Base-by-base conservation (phyloP, 192 early-diverging fungal species). In the Paraglomus brasilianum region DNA sequence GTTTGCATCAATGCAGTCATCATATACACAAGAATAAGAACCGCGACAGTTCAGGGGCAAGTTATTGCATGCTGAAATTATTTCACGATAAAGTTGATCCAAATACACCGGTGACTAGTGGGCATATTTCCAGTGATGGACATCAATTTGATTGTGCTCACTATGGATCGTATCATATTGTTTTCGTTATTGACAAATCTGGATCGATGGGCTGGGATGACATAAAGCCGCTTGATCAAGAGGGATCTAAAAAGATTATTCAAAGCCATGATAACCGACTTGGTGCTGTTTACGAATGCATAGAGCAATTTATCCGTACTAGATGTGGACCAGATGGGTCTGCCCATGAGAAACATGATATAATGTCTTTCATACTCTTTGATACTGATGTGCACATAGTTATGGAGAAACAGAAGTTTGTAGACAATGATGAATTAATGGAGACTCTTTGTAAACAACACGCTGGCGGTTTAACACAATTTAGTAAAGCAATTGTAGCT, bases 21-120 rank as follows among this genome's bases (percentile, higher is more conserved):
- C 71, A 78, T 8, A 75, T 76, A 9, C 77, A 78, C 52, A n/a
- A n/a, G n/a, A 49, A 76, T 21, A 57, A 53, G 5, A 53, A 19
- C 14, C 36, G 50, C 17, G 63, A 47, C 8, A 5, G 8, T 6
- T 43, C 39, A 13, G 66, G 50, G 15, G 22, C 14, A 67, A 51
- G 55, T 13, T 67, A 49, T 42, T 67, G 66, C 30, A 67, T 51
- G 6, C 50, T 22, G 44, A 51, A 67, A 42, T 40, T 67, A 10
- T 67, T 67, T 22, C 66, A 67, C 30, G 0, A 39, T 19, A 7
- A 13, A 14, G n/a, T 67, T 17, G 46, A 53, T 55, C 40, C n/a
- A 17, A 41, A 15, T 30, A 38, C 66, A 22, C 66, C 50, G 22
- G 57, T 41, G 7, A 30, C 17, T 19, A 40, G 39, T 8, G 65